Evolutionary conservation across 108 stramenopile species (phyloP).

Genomic region (Cyclotella kingstonii): DNA sequence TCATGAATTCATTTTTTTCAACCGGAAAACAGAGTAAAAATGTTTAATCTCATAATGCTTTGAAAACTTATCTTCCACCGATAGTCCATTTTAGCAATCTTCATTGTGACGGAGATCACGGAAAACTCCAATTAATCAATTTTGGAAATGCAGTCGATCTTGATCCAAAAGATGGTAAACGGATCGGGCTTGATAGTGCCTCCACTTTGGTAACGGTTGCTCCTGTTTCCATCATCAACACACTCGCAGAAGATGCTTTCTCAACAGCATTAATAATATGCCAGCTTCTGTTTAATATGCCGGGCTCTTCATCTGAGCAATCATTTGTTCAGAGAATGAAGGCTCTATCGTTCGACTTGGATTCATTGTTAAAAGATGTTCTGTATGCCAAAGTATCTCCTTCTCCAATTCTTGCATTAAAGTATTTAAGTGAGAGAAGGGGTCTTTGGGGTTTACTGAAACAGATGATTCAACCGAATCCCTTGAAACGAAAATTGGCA

Average conservation of each 20-base stretch:
- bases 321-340: conserved; percentile 64
- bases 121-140: conserved; percentile 55
- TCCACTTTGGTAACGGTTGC: conserved; percentile 63
- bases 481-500: conserved; percentile 50
- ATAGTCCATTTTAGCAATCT: conserved; percentile 64
- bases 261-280: conserved; percentile 61
- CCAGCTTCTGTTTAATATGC: conserved; percentile 69
- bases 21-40: no score
- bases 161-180: conserved; percentile 50
- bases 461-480: conserved; percentile 58
- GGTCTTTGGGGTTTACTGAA: conserved; percentile 72
- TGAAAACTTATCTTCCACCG: background rate
- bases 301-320: conserved; percentile 59
- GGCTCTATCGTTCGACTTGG: conserved; percentile 63
- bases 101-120: conserved; percentile 35
- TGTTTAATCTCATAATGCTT: background rate
- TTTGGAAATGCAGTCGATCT: conserved; percentile 84
- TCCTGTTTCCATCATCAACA: conserved; percentile 64
- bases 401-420: conserved; percentile 60
- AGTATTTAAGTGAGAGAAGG: conserved; percentile 61
- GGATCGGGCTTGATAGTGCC: conserved; percentile 59
- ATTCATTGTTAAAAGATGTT: conserved; percentile 56
- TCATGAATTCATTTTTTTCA: background rate
- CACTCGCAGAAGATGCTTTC: conserved; percentile 65
- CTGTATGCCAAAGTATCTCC: conserved; percentile 39